A percentile compares a stretch with the other conserved stretches of the same genome.
phyloP scores from a whole-genome alignment of 306 rosid genomes.

The Trichosanthes cucumerina region DNA sequence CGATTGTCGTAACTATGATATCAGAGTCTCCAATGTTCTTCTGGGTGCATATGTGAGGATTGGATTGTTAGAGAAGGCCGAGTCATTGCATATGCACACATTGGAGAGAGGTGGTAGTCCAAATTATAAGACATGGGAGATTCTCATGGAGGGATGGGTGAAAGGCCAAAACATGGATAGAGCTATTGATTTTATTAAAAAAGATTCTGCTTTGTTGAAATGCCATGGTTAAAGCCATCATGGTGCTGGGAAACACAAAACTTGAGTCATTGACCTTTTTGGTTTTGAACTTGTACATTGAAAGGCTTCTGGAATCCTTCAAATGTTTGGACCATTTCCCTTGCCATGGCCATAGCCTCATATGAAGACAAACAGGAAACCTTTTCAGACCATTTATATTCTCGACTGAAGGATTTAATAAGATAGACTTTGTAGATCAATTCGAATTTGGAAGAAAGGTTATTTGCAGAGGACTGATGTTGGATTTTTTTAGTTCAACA shows the following conservation, averaged over 20 bases:
- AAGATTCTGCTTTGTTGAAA: conserved; percentile 36
- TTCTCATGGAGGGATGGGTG: conserved; percentile 69
- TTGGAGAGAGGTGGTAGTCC: conserved; percentile 68
- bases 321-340: not conserved
- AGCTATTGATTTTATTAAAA: conserved; percentile 48
- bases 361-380: not conserved
- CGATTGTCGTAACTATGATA: conserved; percentile 43
- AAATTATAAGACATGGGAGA: conserved; percentile 88
- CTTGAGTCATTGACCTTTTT: not conserved
- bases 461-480: not conserved
- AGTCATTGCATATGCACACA: conserved; percentile 51
- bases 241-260: not conserved
- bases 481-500: too few species aligned
- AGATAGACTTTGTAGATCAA: not conserved
- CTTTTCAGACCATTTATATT: not conserved
- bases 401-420: not conserved
- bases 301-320: not conserved
- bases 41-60: conserved; percentile 71
- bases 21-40: conserved; percentile 76
- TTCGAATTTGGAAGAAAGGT: not conserved
- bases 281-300: not conserved
- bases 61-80: conserved; percentile 66
- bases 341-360: not conserved
- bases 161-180: conserved; percentile 34
- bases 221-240: not conserved